Conservation (phyloP, 2,329 filamentous ascomycete species). For the Fulvia fulva region DNA sequence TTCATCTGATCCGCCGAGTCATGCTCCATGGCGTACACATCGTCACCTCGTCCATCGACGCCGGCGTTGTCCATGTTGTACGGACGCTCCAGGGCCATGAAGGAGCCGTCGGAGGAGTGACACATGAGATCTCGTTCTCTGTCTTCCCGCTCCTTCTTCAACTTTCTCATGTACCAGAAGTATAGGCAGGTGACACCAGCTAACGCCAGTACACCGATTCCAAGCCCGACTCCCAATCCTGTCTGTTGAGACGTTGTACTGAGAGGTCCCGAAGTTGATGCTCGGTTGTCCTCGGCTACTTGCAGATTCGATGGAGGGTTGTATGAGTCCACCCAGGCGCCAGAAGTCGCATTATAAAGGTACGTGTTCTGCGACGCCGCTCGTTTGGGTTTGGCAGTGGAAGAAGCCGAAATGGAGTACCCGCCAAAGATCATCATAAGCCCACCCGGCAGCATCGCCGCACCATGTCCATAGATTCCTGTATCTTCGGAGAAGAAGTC, state of each 20-base stretch:
- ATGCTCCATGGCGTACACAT: conserved; percentile 37
- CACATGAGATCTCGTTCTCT: conserved; percentile 54
- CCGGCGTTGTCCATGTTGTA: conserved; percentile 33
- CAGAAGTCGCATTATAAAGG: conserved; percentile 61
- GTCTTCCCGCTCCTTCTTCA: conserved; percentile 38
- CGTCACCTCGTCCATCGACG: conserved; percentile 37
- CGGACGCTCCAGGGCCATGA: conserved; percentile 48
- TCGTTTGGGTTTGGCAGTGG: conserved; percentile 35
- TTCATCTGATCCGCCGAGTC: conserved; percentile 11
- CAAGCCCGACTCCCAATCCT: conserved; percentile 45
- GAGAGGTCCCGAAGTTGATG: conserved; percentile 30
- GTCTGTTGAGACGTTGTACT: conserved; percentile 45
- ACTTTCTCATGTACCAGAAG: conserved; percentile 44
- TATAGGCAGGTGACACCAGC: conserved; percentile 42
- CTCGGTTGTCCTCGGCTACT: not conserved
- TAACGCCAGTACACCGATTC: conserved; percentile 42
- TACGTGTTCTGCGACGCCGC: conserved; percentile 43
- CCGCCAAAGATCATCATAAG: conserved; percentile 61
- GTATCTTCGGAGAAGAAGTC: conserved; percentile 40
- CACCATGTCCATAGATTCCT: conserved; percentile 60
- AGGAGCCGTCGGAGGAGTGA: conserved; percentile 25
- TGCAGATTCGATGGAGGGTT: conserved; percentile 35
- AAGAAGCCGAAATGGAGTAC: conserved; percentile 47
- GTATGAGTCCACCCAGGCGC: conserved; percentile 56
- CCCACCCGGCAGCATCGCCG: conserved; percentile 57